These are phyloP conservation scores for Tolypocladium capitatum DNA, from an alignment of 2,329 filamentous ascomycete genomes.

Conservation along the genomic window DNA sequence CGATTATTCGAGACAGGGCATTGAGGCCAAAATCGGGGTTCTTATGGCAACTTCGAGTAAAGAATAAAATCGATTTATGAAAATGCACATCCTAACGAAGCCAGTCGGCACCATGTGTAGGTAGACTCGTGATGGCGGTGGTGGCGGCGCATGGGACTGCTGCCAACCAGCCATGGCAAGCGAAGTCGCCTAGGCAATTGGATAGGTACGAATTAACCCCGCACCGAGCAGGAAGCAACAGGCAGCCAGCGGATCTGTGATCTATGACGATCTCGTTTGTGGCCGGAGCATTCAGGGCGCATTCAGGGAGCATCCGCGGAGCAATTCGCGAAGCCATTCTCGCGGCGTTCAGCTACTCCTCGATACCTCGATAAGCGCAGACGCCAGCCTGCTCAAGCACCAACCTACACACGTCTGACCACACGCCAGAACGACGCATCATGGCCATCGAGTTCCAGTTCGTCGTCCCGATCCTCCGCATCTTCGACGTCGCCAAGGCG, in stretches of 20 bases:
- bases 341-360: too few species aligned
- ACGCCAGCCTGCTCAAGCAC: not conserved
- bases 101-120: not conserved
- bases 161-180: not conserved
- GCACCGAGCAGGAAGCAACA: not conserved
- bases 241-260: not conserved
- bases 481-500: constrained; percentile 9
- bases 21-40: not conserved
- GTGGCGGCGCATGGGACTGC: not conserved
- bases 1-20: not conserved
- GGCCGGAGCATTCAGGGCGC: not conserved
- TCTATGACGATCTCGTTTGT: not conserved
- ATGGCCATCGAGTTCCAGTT: constrained; percentile 4
- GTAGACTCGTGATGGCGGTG: not conserved
- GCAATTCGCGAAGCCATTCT: too few species aligned
- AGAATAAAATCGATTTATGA: not conserved
- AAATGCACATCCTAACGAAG: not conserved
- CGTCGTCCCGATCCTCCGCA: constrained; percentile 7
- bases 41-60: not conserved
- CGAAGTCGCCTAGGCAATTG: not conserved
- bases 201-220: too few species aligned
- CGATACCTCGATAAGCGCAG: not conserved
- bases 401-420: not conserved
- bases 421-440: not conserved
- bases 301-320: too few species aligned